phyloP scores from a whole-genome alignment of 2,329 filamentous ascomycete genomes.

The Aspergillus transmontanensis region DNA sequence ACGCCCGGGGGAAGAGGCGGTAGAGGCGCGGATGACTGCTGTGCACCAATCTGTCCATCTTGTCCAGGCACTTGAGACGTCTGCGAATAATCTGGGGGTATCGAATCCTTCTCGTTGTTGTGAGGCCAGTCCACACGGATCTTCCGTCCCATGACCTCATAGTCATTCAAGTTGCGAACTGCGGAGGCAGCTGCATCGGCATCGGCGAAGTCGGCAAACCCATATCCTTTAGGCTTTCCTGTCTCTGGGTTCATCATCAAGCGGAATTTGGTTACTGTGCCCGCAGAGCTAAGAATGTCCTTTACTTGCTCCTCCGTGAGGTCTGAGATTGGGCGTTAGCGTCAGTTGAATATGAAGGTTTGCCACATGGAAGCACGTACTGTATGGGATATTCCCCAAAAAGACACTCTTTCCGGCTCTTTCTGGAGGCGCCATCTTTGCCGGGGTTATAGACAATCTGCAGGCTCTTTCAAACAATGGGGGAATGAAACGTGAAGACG shows the following conservation, averaged over 20 bases:
- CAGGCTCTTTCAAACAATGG: constrained; percentile 1
- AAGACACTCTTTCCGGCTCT: constrained; percentile 50
- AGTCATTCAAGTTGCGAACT: constrained; percentile 91
- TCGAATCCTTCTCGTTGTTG: constrained; percentile 76
- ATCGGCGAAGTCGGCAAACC: constrained; percentile 94
- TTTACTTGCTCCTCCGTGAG: constrained; percentile 95
- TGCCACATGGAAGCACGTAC: constrained; percentile 61
- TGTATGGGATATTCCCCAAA: constrained; percentile 64
- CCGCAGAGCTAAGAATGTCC: constrained; percentile 87
- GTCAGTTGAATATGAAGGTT: background rate
- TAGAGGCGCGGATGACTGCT: constrained; percentile 58
- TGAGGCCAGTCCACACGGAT: constrained; percentile 95
- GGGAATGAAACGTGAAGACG: background rate
- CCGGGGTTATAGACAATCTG: background rate
- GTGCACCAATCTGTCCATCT: constrained; percentile 39
- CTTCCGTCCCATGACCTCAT: constrained; percentile 92
- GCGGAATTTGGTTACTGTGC: constrained; percentile 87
- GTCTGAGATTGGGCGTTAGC: constrained; percentile 57
- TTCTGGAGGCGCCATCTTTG: constrained; percentile 46
- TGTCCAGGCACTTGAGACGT: constrained; percentile 40
- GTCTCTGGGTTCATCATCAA: constrained; percentile 96
- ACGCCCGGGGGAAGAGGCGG: constrained; percentile 83
- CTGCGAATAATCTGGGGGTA: constrained; percentile 52
- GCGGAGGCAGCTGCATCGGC: constrained; percentile 89
- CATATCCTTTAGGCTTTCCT: constrained; percentile 91